phyloP scores from a whole-genome alignment of 176 grass and related monocot genomes.

The Raddia distichophylla region DNA sequence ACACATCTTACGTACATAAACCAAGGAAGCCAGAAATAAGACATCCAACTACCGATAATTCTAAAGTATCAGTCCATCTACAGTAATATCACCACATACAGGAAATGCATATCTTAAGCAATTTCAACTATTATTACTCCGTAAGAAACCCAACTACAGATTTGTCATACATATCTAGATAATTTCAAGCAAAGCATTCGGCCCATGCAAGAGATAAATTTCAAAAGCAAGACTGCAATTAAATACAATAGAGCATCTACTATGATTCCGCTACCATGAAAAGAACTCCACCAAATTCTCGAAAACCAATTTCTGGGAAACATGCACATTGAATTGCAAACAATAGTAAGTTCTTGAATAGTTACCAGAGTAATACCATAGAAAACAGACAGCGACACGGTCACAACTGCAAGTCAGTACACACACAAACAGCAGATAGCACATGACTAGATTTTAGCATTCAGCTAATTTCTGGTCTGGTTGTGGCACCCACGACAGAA shows the following conservation, averaged over 20 bases:
- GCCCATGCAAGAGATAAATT: background rate
- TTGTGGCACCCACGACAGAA: background rate
- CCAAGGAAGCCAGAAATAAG: background rate
- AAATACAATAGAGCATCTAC: background rate
- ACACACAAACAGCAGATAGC: background rate
- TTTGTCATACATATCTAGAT: background rate
- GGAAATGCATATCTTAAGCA: background rate
- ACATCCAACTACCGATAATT: background rate
- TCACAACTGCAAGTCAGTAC: background rate
- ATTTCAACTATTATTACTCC: conserved; percentile 2
- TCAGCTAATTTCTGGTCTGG: background rate
- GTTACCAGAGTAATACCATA: conserved; percentile 8
- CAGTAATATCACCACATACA: background rate
- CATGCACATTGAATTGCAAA: background rate
- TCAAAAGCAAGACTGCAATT: background rate
- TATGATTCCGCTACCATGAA: background rate
- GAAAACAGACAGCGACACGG: background rate
- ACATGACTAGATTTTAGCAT: background rate
- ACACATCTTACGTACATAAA: conserved; percentile 14
- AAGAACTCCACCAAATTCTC: background rate
- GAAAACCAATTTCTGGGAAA: background rate
- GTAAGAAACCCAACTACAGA: background rate
- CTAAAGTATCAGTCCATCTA: background rate
- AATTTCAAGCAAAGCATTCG: background rate
- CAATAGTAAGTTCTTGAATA: background rate